Evolutionary conservation across 345 rosid genomes (phyloP).

Genomic region (Syzygium aqueum): DNA sequence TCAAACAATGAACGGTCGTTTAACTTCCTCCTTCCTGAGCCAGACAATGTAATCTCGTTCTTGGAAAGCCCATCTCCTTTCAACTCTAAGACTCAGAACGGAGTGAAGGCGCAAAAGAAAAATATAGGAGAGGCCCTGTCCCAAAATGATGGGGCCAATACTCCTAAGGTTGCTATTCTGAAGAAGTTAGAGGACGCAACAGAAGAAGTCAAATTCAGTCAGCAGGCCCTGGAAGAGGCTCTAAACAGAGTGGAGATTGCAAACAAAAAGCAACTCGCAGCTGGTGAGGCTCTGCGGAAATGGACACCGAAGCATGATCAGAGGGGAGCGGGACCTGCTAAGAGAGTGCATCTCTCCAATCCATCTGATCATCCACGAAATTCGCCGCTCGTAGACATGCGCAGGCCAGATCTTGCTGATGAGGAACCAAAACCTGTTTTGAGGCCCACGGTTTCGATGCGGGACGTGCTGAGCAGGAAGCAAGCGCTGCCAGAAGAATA

Average conservation of each 20-base stretch:
- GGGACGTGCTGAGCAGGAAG: constrained; percentile 81
- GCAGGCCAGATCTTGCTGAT: constrained; percentile 8
- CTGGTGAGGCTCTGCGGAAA: constrained; percentile 57
- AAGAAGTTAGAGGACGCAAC: constrained; percentile 77
- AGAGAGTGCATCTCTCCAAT: constrained; percentile 18
- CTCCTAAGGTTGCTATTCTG: constrained; percentile 35
- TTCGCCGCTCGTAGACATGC: constrained; percentile 30
- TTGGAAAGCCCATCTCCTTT: constrained; percentile 25
- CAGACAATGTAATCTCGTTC: constrained; percentile 13
- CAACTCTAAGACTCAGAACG: constrained; percentile 16
- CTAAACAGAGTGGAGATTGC: constrained; percentile 65
- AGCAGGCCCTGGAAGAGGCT: constrained; percentile 68
- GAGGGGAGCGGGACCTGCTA: constrained; percentile 18
- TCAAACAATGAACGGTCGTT: constrained; percentile 30
- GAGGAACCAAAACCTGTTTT: constrained; percentile 41
- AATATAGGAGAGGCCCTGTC: constrained; percentile 14
- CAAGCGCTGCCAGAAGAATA: constrained; percentile 45
- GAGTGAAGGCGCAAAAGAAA: constrained; percentile 11
- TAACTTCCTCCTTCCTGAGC: constrained; percentile 54
- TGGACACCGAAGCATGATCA: constrained; percentile 50
- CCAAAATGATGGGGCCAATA: constrained; percentile 16
- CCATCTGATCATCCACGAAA: constrained; percentile 26
- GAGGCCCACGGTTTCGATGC: constrained; percentile 78
- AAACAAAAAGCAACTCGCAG: constrained; percentile 61
- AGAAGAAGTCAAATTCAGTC: constrained; percentile 64